Percentiles rank a stretch among this genome's conserved stretches.
phyloP scores from a whole-genome alignment of 1,284 basidiomycete genomes.

The Sphaerobolus stellatus region DNA sequence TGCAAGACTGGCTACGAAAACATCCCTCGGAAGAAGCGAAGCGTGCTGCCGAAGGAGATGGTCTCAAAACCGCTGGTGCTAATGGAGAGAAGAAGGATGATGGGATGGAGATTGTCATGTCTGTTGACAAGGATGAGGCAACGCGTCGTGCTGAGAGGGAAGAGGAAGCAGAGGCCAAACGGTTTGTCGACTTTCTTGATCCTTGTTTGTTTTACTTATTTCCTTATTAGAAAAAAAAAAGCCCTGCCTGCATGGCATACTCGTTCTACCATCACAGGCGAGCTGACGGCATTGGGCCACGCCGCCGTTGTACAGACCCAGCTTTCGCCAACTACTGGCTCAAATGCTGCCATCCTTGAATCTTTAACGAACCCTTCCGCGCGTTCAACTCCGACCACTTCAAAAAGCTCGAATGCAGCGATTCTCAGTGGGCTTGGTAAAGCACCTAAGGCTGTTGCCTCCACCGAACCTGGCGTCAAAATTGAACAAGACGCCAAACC shows the following conservation, averaged over 20 bases:
- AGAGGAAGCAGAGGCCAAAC: constrained; percentile 70
- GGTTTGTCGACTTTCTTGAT: constrained; percentile 31
- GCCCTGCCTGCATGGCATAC: constrained; percentile 91
- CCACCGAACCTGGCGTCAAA: constrained; percentile 29
- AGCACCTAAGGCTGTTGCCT: constrained; percentile 7
- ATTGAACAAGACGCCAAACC: constrained; percentile 54
- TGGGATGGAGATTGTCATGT: constrained; percentile 76
- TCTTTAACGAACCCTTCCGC: constrained; percentile 11
- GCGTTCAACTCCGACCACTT: background rate
- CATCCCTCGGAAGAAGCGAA: constrained; percentile 61
- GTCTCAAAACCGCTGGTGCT: constrained; percentile 66
- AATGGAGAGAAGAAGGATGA: constrained; percentile 63
- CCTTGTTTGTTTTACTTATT: background rate
- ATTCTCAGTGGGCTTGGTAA: constrained; percentile 64
- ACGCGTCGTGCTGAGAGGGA: constrained; percentile 65
- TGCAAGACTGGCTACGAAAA: constrained; percentile 73
- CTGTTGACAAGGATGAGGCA: constrained; percentile 78
- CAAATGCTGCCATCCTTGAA: constrained; percentile 13
- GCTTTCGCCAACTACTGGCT: constrained; percentile 5
- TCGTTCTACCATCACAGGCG: constrained; percentile 91
- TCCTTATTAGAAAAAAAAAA: constrained; percentile 67
- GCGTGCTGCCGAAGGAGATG: constrained; percentile 48
- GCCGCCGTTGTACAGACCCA: constrained; percentile 13
- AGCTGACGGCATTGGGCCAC: constrained; percentile 83
- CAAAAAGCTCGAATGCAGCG: constrained; percentile 59